Percentiles rank a stretch among this genome's conserved stretches.
Conservation (phyloP, 2,329 filamentous ascomycete genomes). For the Xylaria sp. region DNA sequence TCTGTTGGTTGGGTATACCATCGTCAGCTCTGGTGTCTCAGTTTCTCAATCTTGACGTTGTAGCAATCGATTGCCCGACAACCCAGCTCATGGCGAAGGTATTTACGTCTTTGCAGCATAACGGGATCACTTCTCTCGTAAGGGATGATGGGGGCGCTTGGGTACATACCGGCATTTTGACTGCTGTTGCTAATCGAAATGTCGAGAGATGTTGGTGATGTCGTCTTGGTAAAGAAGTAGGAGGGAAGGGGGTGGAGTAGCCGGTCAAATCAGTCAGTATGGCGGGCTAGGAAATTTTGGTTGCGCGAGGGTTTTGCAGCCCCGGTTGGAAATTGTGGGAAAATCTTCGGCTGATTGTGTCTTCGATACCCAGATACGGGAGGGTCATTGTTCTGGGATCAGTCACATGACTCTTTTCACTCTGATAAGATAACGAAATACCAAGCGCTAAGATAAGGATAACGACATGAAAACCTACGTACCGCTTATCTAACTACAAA, state of each 20-base stretch:
- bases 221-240: slow-evolving; percentile 38
- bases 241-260: slow-evolving; percentile 44
- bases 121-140: not conserved
- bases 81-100: not conserved
- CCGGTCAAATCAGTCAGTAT: slow-evolving; percentile 41
- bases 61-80: not conserved
- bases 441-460: not conserved
- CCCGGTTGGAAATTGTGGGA: slow-evolving; percentile 48
- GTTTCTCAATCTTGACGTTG: not conserved
- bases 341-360: slow-evolving; percentile 40
- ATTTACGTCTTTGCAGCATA: not conserved
- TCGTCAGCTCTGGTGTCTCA: slow-evolving; percentile 33
- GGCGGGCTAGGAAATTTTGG: slow-evolving; percentile 45
- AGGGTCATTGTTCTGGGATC: not conserved
- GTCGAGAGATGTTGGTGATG: slow-evolving; percentile 51
- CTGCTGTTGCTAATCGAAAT: slow-evolving; percentile 53
- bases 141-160: not conserved
- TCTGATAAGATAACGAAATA: not conserved
- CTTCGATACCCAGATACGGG: not conserved
- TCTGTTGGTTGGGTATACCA: slow-evolving; percentile 65
- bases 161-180: slow-evolving; percentile 57
- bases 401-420: slow-evolving; percentile 16
- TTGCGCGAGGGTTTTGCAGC: slow-evolving; percentile 49
- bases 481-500: not conserved
- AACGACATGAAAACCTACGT: not conserved